phyloP scores from a whole-genome alignment of 768 basidiomycete species.

The Boletus pseudo-olivaceus region DNA sequence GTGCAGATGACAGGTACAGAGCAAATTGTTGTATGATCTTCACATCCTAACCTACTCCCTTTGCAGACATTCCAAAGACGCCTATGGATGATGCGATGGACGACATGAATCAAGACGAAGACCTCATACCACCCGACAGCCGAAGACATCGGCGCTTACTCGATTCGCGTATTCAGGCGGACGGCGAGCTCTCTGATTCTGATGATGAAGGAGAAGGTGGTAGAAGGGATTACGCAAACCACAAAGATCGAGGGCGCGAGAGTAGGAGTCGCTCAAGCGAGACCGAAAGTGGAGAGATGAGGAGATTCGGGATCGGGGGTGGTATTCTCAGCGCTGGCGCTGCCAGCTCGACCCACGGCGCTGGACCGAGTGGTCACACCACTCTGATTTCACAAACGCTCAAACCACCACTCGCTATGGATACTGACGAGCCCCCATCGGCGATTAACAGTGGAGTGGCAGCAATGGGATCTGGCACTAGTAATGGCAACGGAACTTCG shows the following conservation, averaged over 20 bases:
- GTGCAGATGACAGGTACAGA: slow-evolving; percentile 82
- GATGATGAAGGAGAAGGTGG: slow-evolving; percentile 96
- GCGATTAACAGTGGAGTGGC: slow-evolving; percentile 17
- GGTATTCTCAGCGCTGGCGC: slow-evolving; percentile 68
- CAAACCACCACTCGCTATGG: slow-evolving; percentile 30
- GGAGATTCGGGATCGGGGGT: slow-evolving; percentile 62
- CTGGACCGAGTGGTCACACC: slow-evolving; percentile 70
- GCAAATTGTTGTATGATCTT: not conserved
- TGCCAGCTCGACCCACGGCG: slow-evolving; percentile 58
- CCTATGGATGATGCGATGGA: slow-evolving; percentile 85
- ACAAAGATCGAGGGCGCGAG: slow-evolving; percentile 48
- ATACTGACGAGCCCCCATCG: slow-evolving; percentile 30
- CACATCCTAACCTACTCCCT: not conserved
- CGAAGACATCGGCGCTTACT: slow-evolving; percentile 73
- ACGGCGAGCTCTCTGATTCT: slow-evolving; percentile 92
- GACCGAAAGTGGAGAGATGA: slow-evolving; percentile 40
- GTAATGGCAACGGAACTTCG: slow-evolving; percentile 12
- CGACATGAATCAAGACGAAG: slow-evolving; percentile 78
- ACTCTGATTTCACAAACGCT: slow-evolving; percentile 36
- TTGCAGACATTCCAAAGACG: slow-evolving; percentile 74
- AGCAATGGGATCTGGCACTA: slow-evolving; percentile 12
- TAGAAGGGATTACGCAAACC: slow-evolving; percentile 62
- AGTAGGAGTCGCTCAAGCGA: slow-evolving; percentile 42
- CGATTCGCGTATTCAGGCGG: slow-evolving; percentile 77
- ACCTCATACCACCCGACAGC: slow-evolving; percentile 71